A percentile compares a stretch with the other conserved stretches of the same genome.
These are phyloP conservation scores for Fragaria nilgerrensis DNA, from an alignment of 306 rosid species.

Conservation along the genomic window DNA sequence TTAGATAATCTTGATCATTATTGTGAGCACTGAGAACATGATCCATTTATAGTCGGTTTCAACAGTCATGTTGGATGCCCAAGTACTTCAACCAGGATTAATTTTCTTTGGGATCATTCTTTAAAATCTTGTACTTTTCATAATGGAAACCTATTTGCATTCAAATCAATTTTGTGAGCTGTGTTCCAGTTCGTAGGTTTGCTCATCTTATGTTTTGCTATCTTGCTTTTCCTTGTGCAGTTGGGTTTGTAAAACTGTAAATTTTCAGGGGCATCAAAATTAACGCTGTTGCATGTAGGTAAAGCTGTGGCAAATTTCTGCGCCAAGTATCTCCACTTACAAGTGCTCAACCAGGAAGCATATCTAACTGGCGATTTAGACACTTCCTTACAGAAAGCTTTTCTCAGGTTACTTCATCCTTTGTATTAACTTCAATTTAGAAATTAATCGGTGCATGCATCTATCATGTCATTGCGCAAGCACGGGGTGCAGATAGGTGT, in stretches of 20 bases:
- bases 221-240: neutral
- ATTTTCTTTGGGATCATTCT: neutral
- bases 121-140: neutral
- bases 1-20: conserved; percentile 10
- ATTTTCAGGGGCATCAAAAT: neutral
- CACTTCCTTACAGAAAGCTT: conserved; percentile 60
- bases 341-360: conserved; percentile 72
- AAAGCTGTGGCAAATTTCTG: conserved; percentile 96
- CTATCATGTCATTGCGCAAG: conserved; percentile 18
- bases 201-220: neutral
- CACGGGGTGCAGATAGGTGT: conserved; percentile 21
- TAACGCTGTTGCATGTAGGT: conserved; percentile 42
- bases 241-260: neutral
- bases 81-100: neutral
- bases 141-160: neutral
- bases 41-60: neutral
- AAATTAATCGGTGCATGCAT: conserved; percentile 25
- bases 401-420: conserved; percentile 65
- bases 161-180: neutral
- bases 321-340: conserved; percentile 83
- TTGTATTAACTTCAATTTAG: conserved; percentile 17
- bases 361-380: conserved; percentile 76
- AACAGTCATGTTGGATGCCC: neutral
- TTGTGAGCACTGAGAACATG: neutral
- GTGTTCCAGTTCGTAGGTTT: neutral